phyloP scores from a whole-genome alignment of 768 basidiomycete species.

The Calocybe indica region DNA sequence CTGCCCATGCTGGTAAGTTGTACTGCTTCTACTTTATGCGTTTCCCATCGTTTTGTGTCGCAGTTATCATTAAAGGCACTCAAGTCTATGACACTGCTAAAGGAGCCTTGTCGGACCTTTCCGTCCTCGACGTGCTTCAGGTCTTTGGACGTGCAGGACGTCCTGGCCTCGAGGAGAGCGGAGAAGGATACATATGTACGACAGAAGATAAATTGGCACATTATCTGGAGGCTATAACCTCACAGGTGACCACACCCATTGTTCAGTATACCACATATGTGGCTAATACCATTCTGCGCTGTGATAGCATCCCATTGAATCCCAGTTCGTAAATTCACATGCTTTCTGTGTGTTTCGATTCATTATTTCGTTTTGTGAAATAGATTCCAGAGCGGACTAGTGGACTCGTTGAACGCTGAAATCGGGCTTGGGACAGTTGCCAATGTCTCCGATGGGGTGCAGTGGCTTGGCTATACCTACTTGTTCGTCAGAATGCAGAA shows the following conservation, averaged over 20 bases:
- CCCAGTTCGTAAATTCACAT: constrained; percentile 52
- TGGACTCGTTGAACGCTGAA: constrained; percentile 93
- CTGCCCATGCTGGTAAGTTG: constrained; percentile 83
- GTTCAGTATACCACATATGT: not conserved
- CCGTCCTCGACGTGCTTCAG: constrained; percentile 93
- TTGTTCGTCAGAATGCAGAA: constrained; percentile 92
- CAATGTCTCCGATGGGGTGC: constrained; percentile 77
- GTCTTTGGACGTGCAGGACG: constrained; percentile 96
- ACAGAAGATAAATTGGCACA: constrained; percentile 89
- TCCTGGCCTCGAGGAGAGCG: constrained; percentile 82
- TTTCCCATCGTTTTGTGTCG: constrained; percentile 5
- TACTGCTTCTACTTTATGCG: constrained; percentile 3
- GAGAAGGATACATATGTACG: constrained; percentile 96
- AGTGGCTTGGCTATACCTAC: constrained; percentile 97
- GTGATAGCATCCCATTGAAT: constrained; percentile 87
- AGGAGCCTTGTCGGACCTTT: constrained; percentile 88
- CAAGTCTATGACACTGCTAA: constrained; percentile 90
- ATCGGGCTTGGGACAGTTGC: constrained; percentile 92
- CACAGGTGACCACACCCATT: constrained; percentile 51
- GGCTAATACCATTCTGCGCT: not conserved
- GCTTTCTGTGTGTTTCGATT: not conserved
- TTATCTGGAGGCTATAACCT: constrained; percentile 82
- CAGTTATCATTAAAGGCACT: constrained; percentile 95
- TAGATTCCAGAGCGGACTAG: constrained; percentile 78
- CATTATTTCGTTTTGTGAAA: constrained; percentile 3